These are phyloP conservation scores for Penicillium crustosum DNA, from an alignment of 2,329 filamentous ascomycete species.

Conservation along the genomic window DNA sequence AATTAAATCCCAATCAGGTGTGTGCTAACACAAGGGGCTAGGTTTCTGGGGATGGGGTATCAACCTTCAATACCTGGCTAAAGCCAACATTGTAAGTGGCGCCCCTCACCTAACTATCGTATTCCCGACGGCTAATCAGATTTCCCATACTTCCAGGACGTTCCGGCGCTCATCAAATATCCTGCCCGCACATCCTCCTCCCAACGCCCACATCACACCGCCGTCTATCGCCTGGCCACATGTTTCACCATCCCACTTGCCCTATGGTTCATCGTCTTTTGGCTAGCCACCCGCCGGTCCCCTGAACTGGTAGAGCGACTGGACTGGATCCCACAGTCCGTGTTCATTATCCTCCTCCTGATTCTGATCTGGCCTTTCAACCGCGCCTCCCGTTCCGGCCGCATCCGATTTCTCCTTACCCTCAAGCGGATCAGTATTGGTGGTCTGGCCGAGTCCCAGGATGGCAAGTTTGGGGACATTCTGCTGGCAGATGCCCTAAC, in stretches of 20 bases:
- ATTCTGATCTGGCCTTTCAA: constrained; percentile 73
- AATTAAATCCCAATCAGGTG: background rate
- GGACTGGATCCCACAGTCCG: constrained; percentile 83
- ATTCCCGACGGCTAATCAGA: constrained; percentile 13
- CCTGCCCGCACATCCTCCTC: constrained; percentile 69
- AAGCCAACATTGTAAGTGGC: constrained; percentile 67
- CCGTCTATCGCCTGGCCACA: constrained; percentile 81
- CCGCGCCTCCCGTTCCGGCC: constrained; percentile 66
- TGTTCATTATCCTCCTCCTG: constrained; percentile 70
- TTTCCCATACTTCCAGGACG: constrained; percentile 57
- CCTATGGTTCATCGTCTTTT: constrained; percentile 77
- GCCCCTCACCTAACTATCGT: constrained; percentile 8
- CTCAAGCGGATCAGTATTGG: constrained; percentile 78
- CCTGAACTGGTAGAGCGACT: constrained; percentile 69
- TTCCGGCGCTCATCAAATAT: constrained; percentile 82
- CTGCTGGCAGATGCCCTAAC: constrained; percentile 91
- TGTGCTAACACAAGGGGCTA: constrained; percentile 39
- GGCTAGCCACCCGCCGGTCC: constrained; percentile 72
- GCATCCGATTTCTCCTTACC: constrained; percentile 71
- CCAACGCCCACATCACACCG: constrained; percentile 73
- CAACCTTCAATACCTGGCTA: constrained; percentile 83
- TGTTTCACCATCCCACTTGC: constrained; percentile 70
- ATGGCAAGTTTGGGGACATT: constrained; percentile 94
- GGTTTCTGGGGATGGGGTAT: constrained; percentile 93
- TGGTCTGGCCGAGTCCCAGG: constrained; percentile 78